A percentile compares a stretch with the other conserved stretches of the same genome.
Conservation (phyloP, 2,329 filamentous ascomycete genomes). For the Escovopsis weberi region DNA sequence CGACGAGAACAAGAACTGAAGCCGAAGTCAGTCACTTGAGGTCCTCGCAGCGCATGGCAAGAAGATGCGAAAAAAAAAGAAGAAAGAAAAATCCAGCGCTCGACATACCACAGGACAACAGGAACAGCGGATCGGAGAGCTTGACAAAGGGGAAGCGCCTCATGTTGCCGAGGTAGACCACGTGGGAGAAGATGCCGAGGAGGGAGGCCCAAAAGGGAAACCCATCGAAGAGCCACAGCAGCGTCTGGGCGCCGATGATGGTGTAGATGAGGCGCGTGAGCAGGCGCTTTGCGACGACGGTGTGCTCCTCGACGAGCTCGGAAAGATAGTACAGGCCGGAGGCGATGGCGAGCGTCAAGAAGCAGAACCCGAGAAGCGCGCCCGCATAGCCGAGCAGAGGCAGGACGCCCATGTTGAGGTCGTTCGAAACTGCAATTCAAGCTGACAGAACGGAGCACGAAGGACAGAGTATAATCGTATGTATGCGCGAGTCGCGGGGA, state of each 20-base stretch:
- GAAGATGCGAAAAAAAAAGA: too few relatives aligned
- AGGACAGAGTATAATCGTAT: too few relatives aligned
- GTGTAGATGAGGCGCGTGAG: constrained; percentile 72
- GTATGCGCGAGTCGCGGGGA: too few relatives aligned
- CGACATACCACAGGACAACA: constrained; percentile 58
- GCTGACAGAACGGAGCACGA: not conserved
- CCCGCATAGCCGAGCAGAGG: constrained; percentile 83
- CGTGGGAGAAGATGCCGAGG: constrained; percentile 66
- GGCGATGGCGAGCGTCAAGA: constrained; percentile 88
- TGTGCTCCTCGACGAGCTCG: constrained; percentile 95
- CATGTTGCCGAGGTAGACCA: constrained; percentile 82
- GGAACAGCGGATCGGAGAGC: constrained; percentile 73
- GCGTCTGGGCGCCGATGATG: constrained; percentile 57
- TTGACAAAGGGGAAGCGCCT: constrained; percentile 61
- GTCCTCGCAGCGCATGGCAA: too few relatives aligned
- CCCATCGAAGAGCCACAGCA: constrained; percentile 69
- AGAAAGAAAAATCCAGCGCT: too few relatives aligned
- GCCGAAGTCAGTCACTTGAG: not conserved
- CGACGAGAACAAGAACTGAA: constrained; percentile 63
- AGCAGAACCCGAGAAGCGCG: constrained; percentile 76
- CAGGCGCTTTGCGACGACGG: constrained; percentile 79
- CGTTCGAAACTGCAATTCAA: not conserved
- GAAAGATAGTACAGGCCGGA: constrained; percentile 98
- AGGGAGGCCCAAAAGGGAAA: constrained; percentile 64
- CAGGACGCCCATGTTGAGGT: constrained; percentile 71